Evolutionary conservation across 2,329 filamentous ascomycete genomes (phyloP).

Genomic region (Pseudopithomyces chartarum): DNA sequence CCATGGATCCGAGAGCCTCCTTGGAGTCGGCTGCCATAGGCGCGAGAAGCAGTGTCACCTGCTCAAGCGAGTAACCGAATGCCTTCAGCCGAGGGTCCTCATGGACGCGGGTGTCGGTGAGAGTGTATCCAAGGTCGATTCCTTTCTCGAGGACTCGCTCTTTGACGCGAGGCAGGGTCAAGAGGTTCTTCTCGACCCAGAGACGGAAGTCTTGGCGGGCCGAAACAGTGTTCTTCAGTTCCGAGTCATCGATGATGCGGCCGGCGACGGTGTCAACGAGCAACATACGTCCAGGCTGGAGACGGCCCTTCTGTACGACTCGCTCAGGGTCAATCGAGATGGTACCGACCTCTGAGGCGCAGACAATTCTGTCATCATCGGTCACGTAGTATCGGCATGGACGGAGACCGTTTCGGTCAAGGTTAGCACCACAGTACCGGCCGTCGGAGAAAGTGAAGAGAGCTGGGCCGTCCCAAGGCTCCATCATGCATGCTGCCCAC

Average conservation of each 20-base stretch:
- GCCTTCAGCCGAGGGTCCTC: conserved; percentile 83
- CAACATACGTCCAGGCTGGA: conserved; percentile 95
- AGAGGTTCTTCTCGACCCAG: conserved; percentile 85
- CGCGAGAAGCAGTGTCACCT: conserved; percentile 86
- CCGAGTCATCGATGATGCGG: conserved; percentile 90
- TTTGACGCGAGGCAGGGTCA: conserved; percentile 78
- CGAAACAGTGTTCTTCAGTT: conserved; percentile 89
- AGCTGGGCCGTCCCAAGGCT: conserved; percentile 96
- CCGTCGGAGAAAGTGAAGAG: conserved; percentile 97
- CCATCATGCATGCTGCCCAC: conserved; percentile 98
- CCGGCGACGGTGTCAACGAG: conserved; percentile 90
- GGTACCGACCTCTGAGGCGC: conserved; percentile 93
- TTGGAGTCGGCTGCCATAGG: conserved; percentile 98
- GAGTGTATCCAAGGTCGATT: conserved; percentile 68
- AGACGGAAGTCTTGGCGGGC: conserved; percentile 83
- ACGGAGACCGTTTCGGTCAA: conserved; percentile 92
- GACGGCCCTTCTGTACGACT: conserved; percentile 88
- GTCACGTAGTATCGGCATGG: conserved; percentile 97
- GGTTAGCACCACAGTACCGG: conserved; percentile 93
- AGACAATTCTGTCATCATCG: conserved; percentile 96
- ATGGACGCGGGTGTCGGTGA: conserved; percentile 74
- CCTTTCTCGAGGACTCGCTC: conserved; percentile 63
- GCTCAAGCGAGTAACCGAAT: conserved; percentile 94
- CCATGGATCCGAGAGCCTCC: conserved; percentile 96
- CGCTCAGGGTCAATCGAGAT: conserved; percentile 89